Evolutionary conservation across 2,329 filamentous ascomycete species (phyloP), one percentile per base, ranked within the genome.

Genomic region (Cladorrhinum sp.): DNA sequence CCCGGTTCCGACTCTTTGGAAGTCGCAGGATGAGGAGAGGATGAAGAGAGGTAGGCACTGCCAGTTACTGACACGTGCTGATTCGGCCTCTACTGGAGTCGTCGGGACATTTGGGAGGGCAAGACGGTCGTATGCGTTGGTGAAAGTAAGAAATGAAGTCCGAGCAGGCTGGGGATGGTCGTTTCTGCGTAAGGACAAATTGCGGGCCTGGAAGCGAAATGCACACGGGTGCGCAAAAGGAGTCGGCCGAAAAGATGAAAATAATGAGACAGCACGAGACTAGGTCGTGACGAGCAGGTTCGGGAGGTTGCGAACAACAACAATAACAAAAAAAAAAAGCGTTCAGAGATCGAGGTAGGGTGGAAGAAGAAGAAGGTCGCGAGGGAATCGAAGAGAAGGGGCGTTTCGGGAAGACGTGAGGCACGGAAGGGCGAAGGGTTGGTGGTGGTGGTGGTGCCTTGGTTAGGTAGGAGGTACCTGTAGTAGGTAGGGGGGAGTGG

Each of bases 341-440:
- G 53, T 39, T 59, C 52, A 56, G 52, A 62, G 62, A 48, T 53
- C 64, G n/a, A 58, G 56, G 55, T 64, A 49, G 59, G 65, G 50
- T 60, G 39, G 52, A 33, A 61, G n/a, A n/a, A n/a, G 52, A 60
- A 59, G 60, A 59, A 62, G 61, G 55, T 60, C 54, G 59, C 59
- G 21, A 20, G 59, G 64, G 59, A 67, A 64, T 62, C 58, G 65
- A 65, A 67, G 62, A 68, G 65, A 71, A 71, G 54, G 56, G 60
- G 61, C 61, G 62, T 63, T 59, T 61, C 55, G 48, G 58, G 59
- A 61, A 33, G 58, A 64, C 61, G 58, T 54, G 53, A 58, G 56
- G 58, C 60, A 60, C 60, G 54, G 59, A 64, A 63, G 53, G 58
- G 61, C 50, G 57, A 62, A 59, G 49, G 26, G 26, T 28, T 28